Percentiles rank a stretch among this genome's conserved stretches.
phyloP scores from a whole-genome alignment of 2,329 filamentous ascomycete genomes.

The Ceratocystis eucalypticola region DNA sequence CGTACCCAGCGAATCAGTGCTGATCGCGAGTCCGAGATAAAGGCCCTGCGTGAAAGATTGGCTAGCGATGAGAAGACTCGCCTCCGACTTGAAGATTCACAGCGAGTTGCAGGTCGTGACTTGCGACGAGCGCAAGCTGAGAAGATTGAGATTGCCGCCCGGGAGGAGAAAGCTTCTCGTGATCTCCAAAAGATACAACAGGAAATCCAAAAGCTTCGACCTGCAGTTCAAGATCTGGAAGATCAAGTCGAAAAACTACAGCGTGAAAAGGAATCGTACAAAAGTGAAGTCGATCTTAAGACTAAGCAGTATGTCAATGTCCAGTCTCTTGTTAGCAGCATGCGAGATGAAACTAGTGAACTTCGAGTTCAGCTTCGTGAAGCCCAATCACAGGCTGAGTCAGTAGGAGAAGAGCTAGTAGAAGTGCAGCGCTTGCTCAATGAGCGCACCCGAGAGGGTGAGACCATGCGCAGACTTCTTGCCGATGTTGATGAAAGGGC shows the following conservation, averaged over 20 bases:
- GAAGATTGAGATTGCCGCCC: constrained; percentile 62
- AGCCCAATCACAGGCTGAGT: constrained; percentile 65
- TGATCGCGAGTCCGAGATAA: constrained; percentile 67
- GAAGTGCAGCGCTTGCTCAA: constrained; percentile 77
- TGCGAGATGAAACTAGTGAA: constrained; percentile 86
- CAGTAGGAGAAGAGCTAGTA: constrained; percentile 77
- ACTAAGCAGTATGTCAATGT: constrained; percentile 72
- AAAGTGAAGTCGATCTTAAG: constrained; percentile 74
- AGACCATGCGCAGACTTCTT: constrained; percentile 84
- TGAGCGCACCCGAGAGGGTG: constrained; percentile 79
- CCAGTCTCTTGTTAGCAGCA: constrained; percentile 73
- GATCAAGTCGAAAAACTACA: constrained; percentile 55
- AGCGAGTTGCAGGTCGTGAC: constrained; percentile 60
- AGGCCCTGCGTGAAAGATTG: constrained; percentile 63
- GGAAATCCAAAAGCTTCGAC: constrained; percentile 54
- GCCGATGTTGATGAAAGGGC: constrained; percentile 74
- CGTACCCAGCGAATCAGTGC: constrained; percentile 54
- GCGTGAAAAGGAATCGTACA: constrained; percentile 51
- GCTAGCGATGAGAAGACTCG: constrained; percentile 58
- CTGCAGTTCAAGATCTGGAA: constrained; percentile 53
- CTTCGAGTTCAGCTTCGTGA: constrained; percentile 87
- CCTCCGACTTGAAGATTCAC: constrained; percentile 64
- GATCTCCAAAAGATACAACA: constrained; percentile 62
- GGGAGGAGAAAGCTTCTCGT: constrained; percentile 53
- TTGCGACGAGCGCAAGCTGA: constrained; percentile 65